Evolutionary conservation across 1,284 basidiomycete species (phyloP).

Genomic region (Phlebopus sp.): DNA sequence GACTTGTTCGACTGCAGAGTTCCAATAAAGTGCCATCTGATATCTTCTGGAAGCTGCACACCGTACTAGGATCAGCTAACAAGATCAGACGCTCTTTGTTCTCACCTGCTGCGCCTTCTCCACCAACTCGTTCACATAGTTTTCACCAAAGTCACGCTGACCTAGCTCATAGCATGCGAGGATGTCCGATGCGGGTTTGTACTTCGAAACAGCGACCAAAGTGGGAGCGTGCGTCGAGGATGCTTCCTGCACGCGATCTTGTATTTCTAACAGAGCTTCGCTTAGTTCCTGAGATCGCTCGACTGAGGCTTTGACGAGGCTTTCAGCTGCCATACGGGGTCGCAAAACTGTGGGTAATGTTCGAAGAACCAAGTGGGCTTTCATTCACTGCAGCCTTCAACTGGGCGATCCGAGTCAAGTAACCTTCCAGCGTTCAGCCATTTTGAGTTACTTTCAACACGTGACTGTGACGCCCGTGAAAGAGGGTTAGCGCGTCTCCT

Average conservation of each 20-base stretch:
- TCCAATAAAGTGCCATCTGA: constrained; percentile 98
- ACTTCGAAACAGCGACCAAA: constrained; percentile 92
- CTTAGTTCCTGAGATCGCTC: constrained; percentile 48
- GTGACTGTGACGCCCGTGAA: constrained; percentile 14
- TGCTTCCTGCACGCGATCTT: constrained; percentile 42
- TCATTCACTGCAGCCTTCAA: constrained; percentile 2
- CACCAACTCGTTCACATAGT: constrained; percentile 95
- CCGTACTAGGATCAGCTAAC: constrained; percentile 7
- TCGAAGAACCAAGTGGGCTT: background rate
- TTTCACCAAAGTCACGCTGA: constrained; percentile 94
- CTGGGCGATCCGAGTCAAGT: background rate
- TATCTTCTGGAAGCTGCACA: constrained; percentile 72
- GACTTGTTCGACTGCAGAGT: constrained; percentile 94
- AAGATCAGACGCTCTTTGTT: background rate
- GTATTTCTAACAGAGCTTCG: constrained; percentile 50
- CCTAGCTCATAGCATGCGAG: constrained; percentile 76
- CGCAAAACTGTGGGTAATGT: constrained; percentile 6
- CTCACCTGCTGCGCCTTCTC: constrained; percentile 80
- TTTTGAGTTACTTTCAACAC: constrained; percentile 3
- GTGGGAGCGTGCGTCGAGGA: constrained; percentile 31
- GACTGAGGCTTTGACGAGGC: constrained; percentile 11
- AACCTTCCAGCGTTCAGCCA: too few species aligned
- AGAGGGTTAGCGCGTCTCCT: too few species aligned
- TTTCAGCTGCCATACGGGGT: constrained; percentile 17
- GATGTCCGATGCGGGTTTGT: constrained; percentile 88